Conservation (phyloP, 768 basidiomycete genomes). For the Cystobasidium tubakii region DNA sequence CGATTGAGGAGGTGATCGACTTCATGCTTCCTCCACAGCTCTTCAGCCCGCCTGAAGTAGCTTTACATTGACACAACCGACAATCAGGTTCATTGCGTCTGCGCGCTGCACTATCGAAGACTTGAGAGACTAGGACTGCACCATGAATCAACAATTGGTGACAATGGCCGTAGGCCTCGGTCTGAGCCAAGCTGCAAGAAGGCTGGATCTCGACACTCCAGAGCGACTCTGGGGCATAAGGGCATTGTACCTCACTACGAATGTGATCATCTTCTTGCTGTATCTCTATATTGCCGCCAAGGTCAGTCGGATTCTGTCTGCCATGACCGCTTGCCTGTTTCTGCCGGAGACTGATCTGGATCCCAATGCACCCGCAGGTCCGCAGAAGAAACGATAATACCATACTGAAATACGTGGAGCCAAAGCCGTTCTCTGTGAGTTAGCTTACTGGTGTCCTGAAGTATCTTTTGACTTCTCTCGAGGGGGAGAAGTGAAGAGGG, state of each 20-base stretch:
- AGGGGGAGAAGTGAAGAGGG: too few relatives aligned
- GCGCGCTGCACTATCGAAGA: too few relatives aligned
- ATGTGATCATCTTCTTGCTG: constrained; percentile 62
- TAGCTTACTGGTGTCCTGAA: background rate
- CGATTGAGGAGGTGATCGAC: too few relatives aligned
- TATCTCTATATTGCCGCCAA: constrained; percentile 76
- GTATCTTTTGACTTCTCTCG: too few relatives aligned
- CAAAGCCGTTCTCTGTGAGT: constrained; percentile 58
- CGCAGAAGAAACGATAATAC: constrained; percentile 93
- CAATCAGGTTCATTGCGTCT: too few relatives aligned
- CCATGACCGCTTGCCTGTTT: too few relatives aligned
- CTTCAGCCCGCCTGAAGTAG: too few relatives aligned
- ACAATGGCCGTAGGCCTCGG: constrained; percentile 25
- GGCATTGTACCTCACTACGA: constrained; percentile 69
- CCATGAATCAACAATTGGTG: constrained; percentile 20
- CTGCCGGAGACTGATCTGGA: constrained; percentile 13
- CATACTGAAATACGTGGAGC: constrained; percentile 91
- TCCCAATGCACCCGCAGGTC: constrained; percentile 55
- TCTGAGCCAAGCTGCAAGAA: constrained; percentile 18
- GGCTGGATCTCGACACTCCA: constrained; percentile 50
- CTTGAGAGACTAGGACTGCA: too few relatives aligned
- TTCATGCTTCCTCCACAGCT: too few relatives aligned
- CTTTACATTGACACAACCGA: too few relatives aligned
- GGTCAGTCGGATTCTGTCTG: constrained; percentile 51
- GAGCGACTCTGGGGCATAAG: constrained; percentile 73